Conservation (phyloP, 768 basidiomycete species). For the Rhodosporidiobolus odoratus region DNA sequence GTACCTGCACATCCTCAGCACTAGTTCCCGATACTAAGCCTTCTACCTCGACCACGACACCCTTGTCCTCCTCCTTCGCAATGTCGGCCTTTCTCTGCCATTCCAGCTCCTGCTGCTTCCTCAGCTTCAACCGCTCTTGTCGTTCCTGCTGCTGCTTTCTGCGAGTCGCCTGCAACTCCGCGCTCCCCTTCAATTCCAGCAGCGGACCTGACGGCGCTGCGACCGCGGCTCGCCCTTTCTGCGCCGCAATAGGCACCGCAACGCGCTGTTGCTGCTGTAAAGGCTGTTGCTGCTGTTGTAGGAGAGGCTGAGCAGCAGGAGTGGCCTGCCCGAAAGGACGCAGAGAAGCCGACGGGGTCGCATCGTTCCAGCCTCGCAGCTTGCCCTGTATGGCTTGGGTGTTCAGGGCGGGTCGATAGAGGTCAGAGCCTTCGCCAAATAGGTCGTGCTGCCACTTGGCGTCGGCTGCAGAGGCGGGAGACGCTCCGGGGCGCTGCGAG, state of each 20-base stretch:
- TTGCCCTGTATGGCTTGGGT: background rate
- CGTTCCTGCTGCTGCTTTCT: constrained; percentile 5
- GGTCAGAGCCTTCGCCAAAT: constrained; percentile 23
- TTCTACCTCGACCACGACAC: constrained; percentile 33
- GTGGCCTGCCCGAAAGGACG: constrained; percentile 30
- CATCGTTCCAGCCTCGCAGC: background rate
- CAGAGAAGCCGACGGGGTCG: constrained; percentile 1
- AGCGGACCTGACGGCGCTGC: constrained; percentile 9
- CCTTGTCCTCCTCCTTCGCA: constrained; percentile 18
- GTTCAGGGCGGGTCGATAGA: constrained; percentile 35
- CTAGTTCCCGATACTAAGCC: constrained; percentile 32
- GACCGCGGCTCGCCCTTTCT: constrained; percentile 10
- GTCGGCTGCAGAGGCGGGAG: background rate
- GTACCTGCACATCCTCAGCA: constrained; percentile 34
- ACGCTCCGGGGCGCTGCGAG: background rate
- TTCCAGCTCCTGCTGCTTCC: constrained; percentile 12
- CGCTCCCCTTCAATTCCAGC: background rate
- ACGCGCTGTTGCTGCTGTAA: background rate
- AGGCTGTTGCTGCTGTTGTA: background rate
- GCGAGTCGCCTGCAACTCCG: background rate
- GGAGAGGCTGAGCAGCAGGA: constrained; percentile 17
- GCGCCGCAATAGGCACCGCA: background rate
- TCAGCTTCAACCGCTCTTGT: background rate
- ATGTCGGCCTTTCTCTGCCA: background rate
- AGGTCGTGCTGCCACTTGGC: constrained; percentile 41